Evolutionary conservation across 73 alveolate genomes (phyloP).

Genomic region (Tetrahymena borealis): DNA sequence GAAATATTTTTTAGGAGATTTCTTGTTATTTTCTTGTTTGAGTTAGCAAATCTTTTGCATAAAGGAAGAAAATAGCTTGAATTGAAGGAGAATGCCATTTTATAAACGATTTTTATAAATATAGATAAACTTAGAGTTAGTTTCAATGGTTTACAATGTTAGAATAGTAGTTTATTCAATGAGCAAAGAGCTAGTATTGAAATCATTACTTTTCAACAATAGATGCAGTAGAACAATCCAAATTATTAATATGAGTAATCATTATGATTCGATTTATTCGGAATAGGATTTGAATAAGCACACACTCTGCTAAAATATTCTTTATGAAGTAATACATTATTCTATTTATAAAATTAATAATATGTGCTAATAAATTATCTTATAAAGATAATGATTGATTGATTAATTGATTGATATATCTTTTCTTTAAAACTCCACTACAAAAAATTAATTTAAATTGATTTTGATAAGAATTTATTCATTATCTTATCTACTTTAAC

Average conservation of each 20-base stretch:
- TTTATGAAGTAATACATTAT: neutral
- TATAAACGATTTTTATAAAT: neutral
- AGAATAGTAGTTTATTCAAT: neutral
- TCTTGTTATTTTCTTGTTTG: neutral
- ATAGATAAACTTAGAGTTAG: neutral
- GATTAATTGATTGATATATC: no score
- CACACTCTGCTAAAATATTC: neutral
- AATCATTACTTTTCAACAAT: neutral
- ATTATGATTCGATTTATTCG: neutral
- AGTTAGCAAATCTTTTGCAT: no score
- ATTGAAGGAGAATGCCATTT: no score
- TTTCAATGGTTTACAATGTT: neutral
- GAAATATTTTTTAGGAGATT: neutral
- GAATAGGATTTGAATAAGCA: neutral
- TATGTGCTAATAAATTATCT: no score
- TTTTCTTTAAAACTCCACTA: no score
- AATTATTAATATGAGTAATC: neutral
- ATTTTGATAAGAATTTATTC: no score
- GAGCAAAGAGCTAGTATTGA: neutral
- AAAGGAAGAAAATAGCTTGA: no score
- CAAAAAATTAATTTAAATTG: no score
- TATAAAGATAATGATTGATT: no score
- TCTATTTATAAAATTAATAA: neutral
- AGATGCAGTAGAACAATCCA: neutral
- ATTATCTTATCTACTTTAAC: no score